A percentile compares a stretch with the other conserved stretches of the same genome.
Conservation (phyloP, 1,139 yeast species). For the Arxiozyma slooffiae region DNA sequence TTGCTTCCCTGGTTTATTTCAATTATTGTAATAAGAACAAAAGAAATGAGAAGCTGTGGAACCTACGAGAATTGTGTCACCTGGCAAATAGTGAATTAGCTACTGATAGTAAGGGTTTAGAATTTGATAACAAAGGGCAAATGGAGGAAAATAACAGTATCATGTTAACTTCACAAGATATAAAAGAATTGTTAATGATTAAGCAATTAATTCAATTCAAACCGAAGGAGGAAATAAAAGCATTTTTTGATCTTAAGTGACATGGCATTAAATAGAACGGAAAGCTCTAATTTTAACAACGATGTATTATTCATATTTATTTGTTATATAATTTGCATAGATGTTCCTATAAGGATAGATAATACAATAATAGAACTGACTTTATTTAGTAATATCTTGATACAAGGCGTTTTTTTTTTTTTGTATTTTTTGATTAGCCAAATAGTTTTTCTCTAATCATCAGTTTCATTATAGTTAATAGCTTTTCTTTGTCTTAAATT, state of each 20-base stretch:
- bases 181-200: constrained; percentile 46
- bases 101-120: neutral
- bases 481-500: constrained; percentile 36
- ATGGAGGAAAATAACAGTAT: constrained; percentile 14
- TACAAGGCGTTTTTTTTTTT: neutral
- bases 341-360: constrained; percentile 2
- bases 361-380: neutral
- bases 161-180: constrained; percentile 32
- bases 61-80: constrained; percentile 34
- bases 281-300: neutral
- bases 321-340: neutral
- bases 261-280: neutral
- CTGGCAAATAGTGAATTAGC: constrained; percentile 29
- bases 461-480: constrained; percentile 36
- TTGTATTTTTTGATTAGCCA: neutral
- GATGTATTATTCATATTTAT: constrained; percentile 1
- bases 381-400: no score
- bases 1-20: constrained; percentile 22
- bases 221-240: constrained; percentile 57
- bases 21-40: constrained; percentile 9
- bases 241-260: constrained; percentile 39
- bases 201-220: constrained; percentile 54
- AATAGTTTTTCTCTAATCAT: constrained; percentile 12
- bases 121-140: neutral
- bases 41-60: constrained; percentile 20